A percentile compares a stretch with the other conserved stretches of the same genome.
These are phyloP conservation scores for Fallopia convolvulus DNA, from an alignment of 148 eudicot genomes.

Conservation along the genomic window DNA sequence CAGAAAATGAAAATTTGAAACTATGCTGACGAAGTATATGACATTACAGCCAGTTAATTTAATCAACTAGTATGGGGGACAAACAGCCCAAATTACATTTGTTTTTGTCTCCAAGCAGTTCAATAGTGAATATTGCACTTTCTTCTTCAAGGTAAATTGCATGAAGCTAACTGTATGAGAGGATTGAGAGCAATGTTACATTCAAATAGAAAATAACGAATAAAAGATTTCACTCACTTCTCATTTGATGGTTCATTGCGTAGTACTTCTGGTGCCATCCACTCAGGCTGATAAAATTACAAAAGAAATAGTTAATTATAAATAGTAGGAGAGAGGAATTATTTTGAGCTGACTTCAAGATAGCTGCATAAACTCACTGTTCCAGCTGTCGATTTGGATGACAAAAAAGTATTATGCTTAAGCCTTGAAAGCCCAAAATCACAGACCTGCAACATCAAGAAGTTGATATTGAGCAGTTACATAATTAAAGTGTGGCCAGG, in stretches of 20 bases:
- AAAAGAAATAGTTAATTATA: slow-evolving; percentile 18
- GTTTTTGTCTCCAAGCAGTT: not conserved
- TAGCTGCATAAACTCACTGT: not conserved
- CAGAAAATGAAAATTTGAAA: not conserved
- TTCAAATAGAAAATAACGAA: not conserved
- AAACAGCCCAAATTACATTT: not conserved
- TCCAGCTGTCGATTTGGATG: slow-evolving; percentile 12
- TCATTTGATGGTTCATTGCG: slow-evolving; percentile 97
- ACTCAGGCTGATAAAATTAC: slow-evolving; percentile 62
- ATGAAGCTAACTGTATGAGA: not conserved
- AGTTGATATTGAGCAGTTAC: not conserved
- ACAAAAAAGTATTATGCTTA: slow-evolving; percentile 92
- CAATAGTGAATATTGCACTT: not conserved
- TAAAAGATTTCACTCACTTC: slow-evolving; percentile 52
- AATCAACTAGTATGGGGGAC: not conserved
- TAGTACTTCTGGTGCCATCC: slow-evolving; percentile 99
- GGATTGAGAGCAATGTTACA: not conserved
- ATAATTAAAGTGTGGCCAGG: not conserved
- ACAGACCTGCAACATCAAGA: slow-evolving; percentile 48
- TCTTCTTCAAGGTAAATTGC: not conserved
- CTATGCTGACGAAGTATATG: not conserved
- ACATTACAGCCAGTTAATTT: not conserved
- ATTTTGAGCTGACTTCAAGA: not conserved
- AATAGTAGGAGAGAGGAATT: not conserved
- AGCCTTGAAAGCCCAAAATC: slow-evolving; percentile 95